These are phyloP conservation scores for Metarhizium sp. DNA, from an alignment of 2,329 filamentous ascomycete genomes.

Conservation along the genomic window DNA sequence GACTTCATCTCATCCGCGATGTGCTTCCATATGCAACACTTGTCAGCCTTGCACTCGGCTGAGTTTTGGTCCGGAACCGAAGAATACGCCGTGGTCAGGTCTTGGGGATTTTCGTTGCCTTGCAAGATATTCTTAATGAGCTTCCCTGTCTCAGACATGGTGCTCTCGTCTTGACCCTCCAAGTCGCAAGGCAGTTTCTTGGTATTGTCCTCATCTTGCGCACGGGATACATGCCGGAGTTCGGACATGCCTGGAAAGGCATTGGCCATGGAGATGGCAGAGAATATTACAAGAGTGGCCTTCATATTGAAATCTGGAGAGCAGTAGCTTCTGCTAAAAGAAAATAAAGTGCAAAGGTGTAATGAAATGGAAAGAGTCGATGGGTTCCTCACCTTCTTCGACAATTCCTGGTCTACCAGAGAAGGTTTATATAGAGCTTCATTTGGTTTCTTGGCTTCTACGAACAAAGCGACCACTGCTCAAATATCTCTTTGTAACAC, in stretches of 20 bases:
- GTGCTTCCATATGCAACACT: conserved; percentile 32
- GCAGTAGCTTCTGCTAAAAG: too few species aligned
- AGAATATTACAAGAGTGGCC: not conserved
- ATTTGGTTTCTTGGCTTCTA: too few species aligned
- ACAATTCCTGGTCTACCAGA: not conserved
- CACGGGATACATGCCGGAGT: conserved; percentile 1
- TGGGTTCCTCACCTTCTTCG: too few species aligned
- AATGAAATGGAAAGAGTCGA: not conserved
- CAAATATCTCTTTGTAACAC: not conserved
- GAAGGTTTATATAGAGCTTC: too few species aligned
- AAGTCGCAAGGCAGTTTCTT: conserved; percentile 27
- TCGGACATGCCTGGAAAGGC: conserved; percentile 6
- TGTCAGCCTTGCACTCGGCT: conserved; percentile 19
- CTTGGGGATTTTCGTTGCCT: conserved; percentile 7
- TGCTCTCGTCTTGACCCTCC: conserved; percentile 12
- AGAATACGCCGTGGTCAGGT: not conserved
- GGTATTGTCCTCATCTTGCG: conserved; percentile 1
- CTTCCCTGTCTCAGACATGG: conserved; percentile 20
- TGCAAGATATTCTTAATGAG: conserved; percentile 24
- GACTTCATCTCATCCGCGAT: conserved; percentile 25
- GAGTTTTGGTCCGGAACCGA: conserved; percentile 2
- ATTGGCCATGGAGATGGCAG: conserved; percentile 7
- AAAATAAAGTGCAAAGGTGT: not conserved
- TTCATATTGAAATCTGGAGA: not conserved
- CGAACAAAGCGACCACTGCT: too few species aligned